phyloP scores from a whole-genome alignment of 1,139 yeast species.

The Geotrichum phurueaensis region DNA sequence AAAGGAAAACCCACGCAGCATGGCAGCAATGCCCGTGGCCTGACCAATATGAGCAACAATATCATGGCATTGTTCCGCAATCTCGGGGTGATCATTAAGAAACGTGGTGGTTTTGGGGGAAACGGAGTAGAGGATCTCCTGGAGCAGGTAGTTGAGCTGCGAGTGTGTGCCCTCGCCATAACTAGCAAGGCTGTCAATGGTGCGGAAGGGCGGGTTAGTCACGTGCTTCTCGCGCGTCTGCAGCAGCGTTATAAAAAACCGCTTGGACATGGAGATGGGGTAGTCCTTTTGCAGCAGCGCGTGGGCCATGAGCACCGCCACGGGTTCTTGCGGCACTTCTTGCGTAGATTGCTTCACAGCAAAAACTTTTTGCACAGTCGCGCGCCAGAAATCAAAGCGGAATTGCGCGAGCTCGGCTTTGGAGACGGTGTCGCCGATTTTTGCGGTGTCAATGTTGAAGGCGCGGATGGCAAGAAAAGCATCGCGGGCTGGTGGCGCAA shows the following conservation, averaged over 20 bases:
- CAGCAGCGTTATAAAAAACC: conserved; percentile 55
- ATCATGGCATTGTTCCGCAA: conserved; percentile 44
- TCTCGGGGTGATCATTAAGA: conserved; percentile 42
- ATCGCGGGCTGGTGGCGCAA: conserved; percentile 62
- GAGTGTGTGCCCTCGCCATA: conserved; percentile 79
- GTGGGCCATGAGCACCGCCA: conserved; percentile 44
- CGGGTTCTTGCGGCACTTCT: conserved; percentile 51
- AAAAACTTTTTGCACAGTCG: conserved; percentile 33
- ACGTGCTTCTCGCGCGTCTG: conserved; percentile 50
- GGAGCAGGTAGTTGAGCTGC: conserved; percentile 63
- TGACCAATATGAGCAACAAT: conserved; percentile 81
- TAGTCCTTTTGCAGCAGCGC: conserved; percentile 20
- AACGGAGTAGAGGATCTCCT: conserved; percentile 55
- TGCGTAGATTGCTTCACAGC: conserved; percentile 27
- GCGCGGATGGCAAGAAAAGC: conserved; percentile 64
- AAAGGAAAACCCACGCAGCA: conserved; percentile 56
- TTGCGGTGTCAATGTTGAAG: conserved; percentile 62
- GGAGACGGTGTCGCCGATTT: conserved; percentile 47
- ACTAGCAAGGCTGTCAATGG: conserved; percentile 57
- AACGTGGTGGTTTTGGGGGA: conserved; percentile 53
- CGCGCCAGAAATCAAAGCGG: conserved; percentile 39
- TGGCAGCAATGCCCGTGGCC: conserved; percentile 65
- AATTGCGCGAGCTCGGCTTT: conserved; percentile 36
- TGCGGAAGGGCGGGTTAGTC: conserved; percentile 46
- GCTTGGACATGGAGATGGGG: conserved; percentile 46